These are phyloP conservation scores for Sicyos baderoa DNA, from an alignment of 306 rosid species.

Conservation along the genomic window DNA sequence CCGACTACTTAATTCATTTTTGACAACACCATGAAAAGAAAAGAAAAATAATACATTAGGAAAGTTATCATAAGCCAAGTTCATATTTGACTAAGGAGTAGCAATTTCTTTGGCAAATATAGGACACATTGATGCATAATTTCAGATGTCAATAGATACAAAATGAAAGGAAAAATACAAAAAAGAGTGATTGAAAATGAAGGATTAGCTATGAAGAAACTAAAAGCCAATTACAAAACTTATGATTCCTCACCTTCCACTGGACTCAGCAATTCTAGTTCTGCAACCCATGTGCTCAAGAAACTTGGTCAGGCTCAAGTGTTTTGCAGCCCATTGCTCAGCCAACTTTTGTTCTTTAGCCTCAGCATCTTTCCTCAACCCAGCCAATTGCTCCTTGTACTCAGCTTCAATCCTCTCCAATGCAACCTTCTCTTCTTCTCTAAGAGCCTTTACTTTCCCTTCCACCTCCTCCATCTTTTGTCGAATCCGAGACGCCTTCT, in stretches of 20 bases:
- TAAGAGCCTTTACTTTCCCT: constrained; percentile 66
- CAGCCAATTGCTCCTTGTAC: constrained; percentile 69
- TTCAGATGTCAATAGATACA: constrained; percentile 3
- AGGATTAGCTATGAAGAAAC: neutral
- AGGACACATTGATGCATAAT: neutral
- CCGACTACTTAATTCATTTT: no score
- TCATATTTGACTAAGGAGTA: no score
- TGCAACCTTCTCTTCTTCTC: constrained; percentile 66
- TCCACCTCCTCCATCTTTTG: constrained; percentile 80
- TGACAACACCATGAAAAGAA: no score
- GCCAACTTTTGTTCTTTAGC: constrained; percentile 86
- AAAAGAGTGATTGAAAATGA: neutral
- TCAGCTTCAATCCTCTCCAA: constrained; percentile 81
- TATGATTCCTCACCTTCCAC: constrained; percentile 38
- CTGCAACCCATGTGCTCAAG: constrained; percentile 76
- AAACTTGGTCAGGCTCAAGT: constrained; percentile 56
- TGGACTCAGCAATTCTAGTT: constrained; percentile 51
- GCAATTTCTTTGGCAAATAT: no score
- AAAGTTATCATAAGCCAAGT: no score
- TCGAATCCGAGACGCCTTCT: constrained; percentile 64
- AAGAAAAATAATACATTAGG: no score
- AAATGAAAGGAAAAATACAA: constrained; percentile 5
- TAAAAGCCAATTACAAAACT: neutral
- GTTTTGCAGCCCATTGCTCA: constrained; percentile 88
- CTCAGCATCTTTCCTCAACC: constrained; percentile 78